These are phyloP conservation scores for Nicotiana sylvestris DNA, from an alignment of 257 asterid genomes.

Conservation along the genomic window DNA sequence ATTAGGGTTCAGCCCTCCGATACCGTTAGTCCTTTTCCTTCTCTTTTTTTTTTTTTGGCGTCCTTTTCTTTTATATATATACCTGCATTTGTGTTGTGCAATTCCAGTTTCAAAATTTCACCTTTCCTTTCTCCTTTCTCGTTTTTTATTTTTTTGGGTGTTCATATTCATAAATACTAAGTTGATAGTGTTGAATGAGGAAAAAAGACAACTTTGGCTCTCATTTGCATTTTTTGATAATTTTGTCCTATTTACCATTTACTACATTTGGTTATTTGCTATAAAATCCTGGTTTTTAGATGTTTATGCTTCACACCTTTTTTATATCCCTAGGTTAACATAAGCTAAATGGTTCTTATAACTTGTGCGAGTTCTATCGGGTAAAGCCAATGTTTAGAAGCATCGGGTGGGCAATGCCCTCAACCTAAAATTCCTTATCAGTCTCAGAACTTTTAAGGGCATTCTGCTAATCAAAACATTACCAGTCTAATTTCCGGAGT, in stretches of 20 bases:
- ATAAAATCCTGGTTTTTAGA: not conserved
- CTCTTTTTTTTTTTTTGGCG: not conserved
- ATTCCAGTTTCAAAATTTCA: not conserved
- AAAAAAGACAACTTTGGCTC: not conserved
- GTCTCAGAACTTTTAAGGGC: not conserved
- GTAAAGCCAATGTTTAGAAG: too few relatives aligned
- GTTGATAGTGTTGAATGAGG: not conserved
- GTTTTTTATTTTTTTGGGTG: not conserved
- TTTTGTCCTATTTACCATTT: not conserved
- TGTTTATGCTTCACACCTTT: not conserved
- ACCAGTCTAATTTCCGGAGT: not conserved
- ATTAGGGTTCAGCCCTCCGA: constrained; percentile 73
- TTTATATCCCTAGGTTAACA: not conserved
- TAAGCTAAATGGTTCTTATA: not conserved
- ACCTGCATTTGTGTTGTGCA: not conserved
- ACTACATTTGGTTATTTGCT: not conserved
- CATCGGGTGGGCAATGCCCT: too few relatives aligned
- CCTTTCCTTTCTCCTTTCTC: too few relatives aligned
- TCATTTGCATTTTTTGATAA: not conserved
- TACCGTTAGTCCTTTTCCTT: constrained; percentile 43
- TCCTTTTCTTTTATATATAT: not conserved
- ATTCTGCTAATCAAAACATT: not conserved
- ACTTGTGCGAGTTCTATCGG: too few relatives aligned
- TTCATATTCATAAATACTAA: not conserved
- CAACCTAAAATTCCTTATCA: too few relatives aligned